phyloP scores from a whole-genome alignment of 108 stramenopile species.

The Chaetoceros tenuissimus region DNA sequence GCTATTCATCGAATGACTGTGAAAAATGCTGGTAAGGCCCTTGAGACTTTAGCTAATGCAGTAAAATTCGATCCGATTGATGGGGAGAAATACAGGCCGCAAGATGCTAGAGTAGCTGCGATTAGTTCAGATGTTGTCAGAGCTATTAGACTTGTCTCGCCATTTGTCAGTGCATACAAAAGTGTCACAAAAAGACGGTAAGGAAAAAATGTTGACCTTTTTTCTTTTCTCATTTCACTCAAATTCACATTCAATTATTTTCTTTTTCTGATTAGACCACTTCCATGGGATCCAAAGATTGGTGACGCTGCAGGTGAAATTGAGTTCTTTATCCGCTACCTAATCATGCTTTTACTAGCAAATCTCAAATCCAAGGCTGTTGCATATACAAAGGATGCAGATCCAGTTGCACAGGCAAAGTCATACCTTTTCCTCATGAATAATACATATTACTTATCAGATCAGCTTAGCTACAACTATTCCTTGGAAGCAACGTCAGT shows the following conservation, averaged over 20 bases:
- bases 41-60: conserved; percentile 80
- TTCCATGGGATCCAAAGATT: conserved; percentile 82
- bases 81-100: conserved; percentile 51
- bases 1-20: conserved; percentile 83
- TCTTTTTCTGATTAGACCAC: conserved; percentile 9
- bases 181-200: conserved; percentile 51
- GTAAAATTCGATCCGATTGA: conserved; percentile 73
- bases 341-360: conserved; percentile 66
- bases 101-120: conserved; percentile 65
- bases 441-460: conserved; percentile 69
- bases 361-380: conserved; percentile 65
- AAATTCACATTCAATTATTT: background rate
- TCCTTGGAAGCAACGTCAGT: background rate
- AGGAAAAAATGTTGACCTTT: background rate
- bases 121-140: conserved; percentile 73
- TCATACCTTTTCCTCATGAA: conserved; percentile 80
- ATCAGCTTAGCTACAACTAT: conserved; percentile 48
- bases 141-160: conserved; percentile 66
- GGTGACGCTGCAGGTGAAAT: conserved; percentile 78
- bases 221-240: background rate
- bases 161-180: conserved; percentile 82
- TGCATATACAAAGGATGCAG: conserved; percentile 55
- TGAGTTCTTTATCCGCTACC: conserved; percentile 68
- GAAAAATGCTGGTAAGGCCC: conserved; percentile 70
- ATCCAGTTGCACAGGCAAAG: conserved; percentile 35